These are phyloP conservation scores for Coemansia javaensis DNA, from an alignment of 192 early-diverging fungal genomes.

Conservation along the genomic window DNA sequence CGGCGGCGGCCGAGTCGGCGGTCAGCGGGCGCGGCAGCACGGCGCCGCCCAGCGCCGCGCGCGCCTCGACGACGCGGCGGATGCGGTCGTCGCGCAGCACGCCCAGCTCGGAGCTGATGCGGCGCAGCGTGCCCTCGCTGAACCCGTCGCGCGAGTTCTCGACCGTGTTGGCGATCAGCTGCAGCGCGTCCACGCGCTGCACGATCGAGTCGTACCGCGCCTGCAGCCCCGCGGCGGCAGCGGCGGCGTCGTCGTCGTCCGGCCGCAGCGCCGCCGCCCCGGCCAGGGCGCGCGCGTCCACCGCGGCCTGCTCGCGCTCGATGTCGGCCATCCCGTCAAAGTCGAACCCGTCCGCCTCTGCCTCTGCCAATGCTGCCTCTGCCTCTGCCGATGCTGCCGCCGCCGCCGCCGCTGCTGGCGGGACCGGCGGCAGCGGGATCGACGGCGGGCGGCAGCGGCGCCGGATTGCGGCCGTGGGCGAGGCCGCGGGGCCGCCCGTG, in stretches of 20 bases:
- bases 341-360: conserved; percentile 20
- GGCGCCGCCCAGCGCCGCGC: not conserved
- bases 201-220: conserved; percentile 22
- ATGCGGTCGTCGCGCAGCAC: conserved; percentile 7
- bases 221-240: not conserved
- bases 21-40: too few relatives aligned
- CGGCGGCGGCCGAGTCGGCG: too few relatives aligned
- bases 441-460: not conserved
- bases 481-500: not conserved
- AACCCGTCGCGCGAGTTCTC: conserved; percentile 48
- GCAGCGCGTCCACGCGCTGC: conserved; percentile 32
- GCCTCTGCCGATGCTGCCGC: not conserved
- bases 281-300: conserved; percentile 11
- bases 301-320: conserved; percentile 34
- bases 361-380: conserved; percentile 3
- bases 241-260: not conserved
- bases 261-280: not conserved
- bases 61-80: not conserved
- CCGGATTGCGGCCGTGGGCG: too few relatives aligned
- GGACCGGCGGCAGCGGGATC: conserved; percentile 2
- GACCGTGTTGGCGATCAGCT: conserved; percentile 46
- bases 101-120: conserved; percentile 44
- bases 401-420: not conserved
- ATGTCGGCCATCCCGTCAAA: conserved; percentile 47
- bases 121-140: conserved; percentile 31